Conservation (phyloP, 805 yeast species). For the Yarrowia sp. region DNA sequence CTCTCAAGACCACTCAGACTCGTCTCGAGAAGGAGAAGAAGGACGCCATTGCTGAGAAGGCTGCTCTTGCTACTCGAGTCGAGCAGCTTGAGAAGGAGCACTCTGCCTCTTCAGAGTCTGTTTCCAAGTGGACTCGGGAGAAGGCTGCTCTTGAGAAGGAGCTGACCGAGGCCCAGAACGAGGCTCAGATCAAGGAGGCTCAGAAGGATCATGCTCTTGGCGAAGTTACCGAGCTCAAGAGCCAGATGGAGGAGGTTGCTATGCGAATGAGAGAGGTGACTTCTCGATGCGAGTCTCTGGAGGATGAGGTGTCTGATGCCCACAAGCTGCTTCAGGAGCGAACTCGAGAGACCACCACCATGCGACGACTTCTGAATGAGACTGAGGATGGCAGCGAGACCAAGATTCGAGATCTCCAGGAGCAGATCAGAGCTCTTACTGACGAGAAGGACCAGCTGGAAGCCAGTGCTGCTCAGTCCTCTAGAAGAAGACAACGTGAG, state of each 20-base stretch:
- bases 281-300: constrained; percentile 66
- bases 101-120: constrained; percentile 17
- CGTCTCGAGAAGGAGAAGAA: constrained; percentile 41
- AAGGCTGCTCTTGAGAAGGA: constrained; percentile 28
- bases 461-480: constrained; percentile 56
- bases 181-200: constrained; percentile 23
- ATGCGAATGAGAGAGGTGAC: constrained; percentile 72
- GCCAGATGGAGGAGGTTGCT: constrained; percentile 50
- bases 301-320: constrained; percentile 82
- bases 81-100: constrained; percentile 28
- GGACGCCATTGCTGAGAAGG: constrained; percentile 31
- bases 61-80: constrained; percentile 4
- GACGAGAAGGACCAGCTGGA: constrained; percentile 73
- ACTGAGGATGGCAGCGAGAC: constrained; percentile 64
- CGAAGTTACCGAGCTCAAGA: constrained; percentile 40
- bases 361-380: constrained; percentile 72
- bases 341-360: constrained; percentile 74
- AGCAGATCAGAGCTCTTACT: constrained; percentile 56
- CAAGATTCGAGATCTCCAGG: constrained; percentile 62
- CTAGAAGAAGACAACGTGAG: constrained; percentile 69
- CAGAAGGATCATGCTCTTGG: constrained; percentile 30
- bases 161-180: constrained; percentile 18
- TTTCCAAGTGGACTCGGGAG: constrained; percentile 14
- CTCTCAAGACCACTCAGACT: constrained; percentile 38
- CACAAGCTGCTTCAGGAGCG: constrained; percentile 78